A percentile compares a stretch with the other conserved stretches of the same genome.
phyloP scores from a whole-genome alignment of 768 basidiomycete genomes.

The Sporobolomyces pararoseus region DNA sequence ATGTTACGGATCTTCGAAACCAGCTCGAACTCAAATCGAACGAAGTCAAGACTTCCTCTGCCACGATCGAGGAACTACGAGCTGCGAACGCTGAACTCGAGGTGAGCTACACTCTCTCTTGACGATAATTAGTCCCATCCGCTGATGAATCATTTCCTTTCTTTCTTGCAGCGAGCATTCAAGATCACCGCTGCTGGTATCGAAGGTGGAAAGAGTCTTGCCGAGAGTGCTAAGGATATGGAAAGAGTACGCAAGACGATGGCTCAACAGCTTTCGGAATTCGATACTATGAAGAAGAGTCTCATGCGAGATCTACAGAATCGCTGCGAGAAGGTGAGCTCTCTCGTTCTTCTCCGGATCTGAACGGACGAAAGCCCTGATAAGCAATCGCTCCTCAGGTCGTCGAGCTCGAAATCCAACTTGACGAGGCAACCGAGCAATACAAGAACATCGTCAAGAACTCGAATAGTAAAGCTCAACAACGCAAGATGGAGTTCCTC shows the following conservation, averaged over 20 bases:
- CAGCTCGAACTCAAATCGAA: constrained; percentile 78
- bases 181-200: constrained; percentile 95
- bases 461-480: constrained; percentile 96
- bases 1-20: constrained; percentile 79
- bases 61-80: constrained; percentile 85
- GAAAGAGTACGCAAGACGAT: constrained; percentile 94
- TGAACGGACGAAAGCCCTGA: too few relatives aligned
- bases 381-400: too few relatives aligned
- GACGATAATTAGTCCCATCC: background rate
- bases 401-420: constrained; percentile 95
- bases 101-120: constrained; percentile 54
- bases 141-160: background rate
- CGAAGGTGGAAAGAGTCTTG: constrained; percentile 93
- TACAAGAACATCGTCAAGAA: constrained; percentile 98
- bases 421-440: constrained; percentile 97
- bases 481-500: constrained; percentile 98
- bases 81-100: constrained; percentile 97
- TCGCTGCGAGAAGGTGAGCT: constrained; percentile 89
- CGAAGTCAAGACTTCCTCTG: constrained; percentile 77
- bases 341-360: background rate
- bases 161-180: constrained; percentile 71
- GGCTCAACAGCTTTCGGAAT: constrained; percentile 96
- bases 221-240: constrained; percentile 93
- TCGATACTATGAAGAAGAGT: constrained; percentile 97
- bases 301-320: constrained; percentile 98